phyloP scores from a whole-genome alignment of 2,329 filamentous ascomycete species.

The Madurella mycetomatis region DNA sequence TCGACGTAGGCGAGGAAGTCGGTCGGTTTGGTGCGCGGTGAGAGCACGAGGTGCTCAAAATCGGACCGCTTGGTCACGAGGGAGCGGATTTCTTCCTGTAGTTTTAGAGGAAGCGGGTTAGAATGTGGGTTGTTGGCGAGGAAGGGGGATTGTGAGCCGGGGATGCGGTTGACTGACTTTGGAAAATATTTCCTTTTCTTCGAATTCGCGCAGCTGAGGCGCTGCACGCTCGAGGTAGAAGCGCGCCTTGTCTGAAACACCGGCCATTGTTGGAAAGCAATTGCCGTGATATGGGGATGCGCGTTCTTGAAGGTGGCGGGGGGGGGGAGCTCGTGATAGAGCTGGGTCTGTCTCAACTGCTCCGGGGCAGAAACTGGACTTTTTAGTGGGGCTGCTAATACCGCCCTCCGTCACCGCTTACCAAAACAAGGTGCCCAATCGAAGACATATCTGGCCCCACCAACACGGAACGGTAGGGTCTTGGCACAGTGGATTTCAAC shows the following conservation, averaged over 20 bases:
- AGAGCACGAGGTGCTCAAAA: slow-evolving; percentile 86
- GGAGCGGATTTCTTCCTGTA: slow-evolving; percentile 78
- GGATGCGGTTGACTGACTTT: slow-evolving; percentile 47
- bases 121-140: slow-evolving; percentile 4
- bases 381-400: slow-evolving; percentile 28
- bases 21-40: slow-evolving; percentile 67
- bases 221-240: slow-evolving; percentile 92
- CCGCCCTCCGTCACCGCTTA: slow-evolving; percentile 8
- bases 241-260: slow-evolving; percentile 86
- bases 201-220: slow-evolving; percentile 86
- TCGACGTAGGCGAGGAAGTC: slow-evolving; percentile 83
- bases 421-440: background rate
- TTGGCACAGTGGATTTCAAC: slow-evolving; percentile 9
- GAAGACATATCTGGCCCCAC: background rate
- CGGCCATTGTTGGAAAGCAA: slow-evolving; percentile 59
- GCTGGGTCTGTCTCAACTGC: background rate
- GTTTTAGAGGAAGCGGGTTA: background rate
- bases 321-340: background rate
- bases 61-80: slow-evolving; percentile 89
- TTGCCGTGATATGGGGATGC: background rate
- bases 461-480: background rate
- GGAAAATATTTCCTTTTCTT: slow-evolving; percentile 85
- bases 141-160: slow-evolving; percentile 6
- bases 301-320: no score
- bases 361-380: slow-evolving; percentile 16